Base-by-base conservation (phyloP, 768 basidiomycete genomes). In the Sporobolomyces roseus region DNA sequence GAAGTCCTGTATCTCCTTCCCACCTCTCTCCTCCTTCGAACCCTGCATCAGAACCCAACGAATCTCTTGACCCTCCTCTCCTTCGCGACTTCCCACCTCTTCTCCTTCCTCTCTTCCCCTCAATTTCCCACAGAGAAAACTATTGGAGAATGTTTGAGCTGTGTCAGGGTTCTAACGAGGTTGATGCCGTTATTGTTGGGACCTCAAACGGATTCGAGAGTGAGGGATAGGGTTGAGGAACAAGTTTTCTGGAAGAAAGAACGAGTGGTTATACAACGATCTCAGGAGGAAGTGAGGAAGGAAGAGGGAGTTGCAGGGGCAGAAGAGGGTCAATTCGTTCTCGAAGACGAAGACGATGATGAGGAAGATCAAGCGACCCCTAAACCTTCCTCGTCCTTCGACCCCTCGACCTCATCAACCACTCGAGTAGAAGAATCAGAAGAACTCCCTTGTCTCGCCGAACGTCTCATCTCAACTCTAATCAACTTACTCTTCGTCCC, bases 401-500 rank as follows among this genome's bases (percentile, higher is more conserved):
- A 55, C 12, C 6, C 45, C 45, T 13, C 6, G 12, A 13, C 45
- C 12, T 7, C 13, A 13, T 13, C 45, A 46, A 38, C 23, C 16
- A n/a, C 30, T 3, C 27, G 16, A 59, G 55, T 35, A 69, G 76
- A 65, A 36, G 82, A 79, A 75, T 84, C 72, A 83, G 75, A 80
- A 79, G 67, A 56, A 19, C 77, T 86, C 35, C 91, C 90, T n/a
- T 88, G 89, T 23, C 79, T 94, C 6, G 89, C 86, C 1, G 91
- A 93, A 75, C 83, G 85, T 70, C 80, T 97, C 27, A 88, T 94
- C 72, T 84, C 83, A 74, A 86, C 87, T 66, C 81, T 91, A 14
- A 84, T 91, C 64, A 93, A 98, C 77, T 82, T 97, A 16, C 77
- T 96, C 45, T 98, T 94, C 78, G 92, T 91, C 77, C 93, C 91